Conservation (phyloP, 2,329 filamentous ascomycete species). For the Pseudopyricularia javanii region DNA sequence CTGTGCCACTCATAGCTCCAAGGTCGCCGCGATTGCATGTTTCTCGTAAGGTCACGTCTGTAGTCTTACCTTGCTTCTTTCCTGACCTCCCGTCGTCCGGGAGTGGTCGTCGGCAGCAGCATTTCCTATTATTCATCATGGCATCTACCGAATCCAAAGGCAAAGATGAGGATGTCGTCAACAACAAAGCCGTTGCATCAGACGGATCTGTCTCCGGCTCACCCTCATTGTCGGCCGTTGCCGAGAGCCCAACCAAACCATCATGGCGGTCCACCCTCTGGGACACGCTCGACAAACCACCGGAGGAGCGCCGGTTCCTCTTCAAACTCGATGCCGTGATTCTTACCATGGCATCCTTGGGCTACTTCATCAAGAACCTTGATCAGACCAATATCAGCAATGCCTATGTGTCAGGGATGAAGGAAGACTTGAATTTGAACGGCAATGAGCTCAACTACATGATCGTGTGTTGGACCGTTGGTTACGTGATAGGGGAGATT, state of each 20-base stretch:
- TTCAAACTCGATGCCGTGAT: constrained; percentile 20
- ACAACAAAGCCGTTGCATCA: background rate
- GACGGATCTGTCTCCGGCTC: background rate
- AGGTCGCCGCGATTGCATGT: too few species aligned
- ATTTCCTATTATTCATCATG: background rate
- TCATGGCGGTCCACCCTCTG: constrained; percentile 36
- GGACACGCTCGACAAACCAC: constrained; percentile 28
- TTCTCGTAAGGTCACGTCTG: too few species aligned
- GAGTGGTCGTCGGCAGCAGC: background rate
- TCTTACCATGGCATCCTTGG: constrained; percentile 23
- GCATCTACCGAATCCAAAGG: background rate
- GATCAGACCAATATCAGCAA: constrained; percentile 26
- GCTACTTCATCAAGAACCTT: constrained; percentile 31
- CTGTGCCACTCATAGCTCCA: too few species aligned
- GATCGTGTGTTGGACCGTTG: constrained; percentile 21
- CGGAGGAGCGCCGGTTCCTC: constrained; percentile 18
- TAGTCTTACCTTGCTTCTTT: background rate
- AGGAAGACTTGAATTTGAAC: constrained; percentile 24
- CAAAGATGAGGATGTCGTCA: background rate
- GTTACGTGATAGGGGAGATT: constrained; percentile 25
- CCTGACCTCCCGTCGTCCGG: background rate
- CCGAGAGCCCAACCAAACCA: constrained; percentile 4
- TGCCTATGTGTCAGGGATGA: constrained; percentile 33
- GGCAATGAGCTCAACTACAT: constrained; percentile 27
- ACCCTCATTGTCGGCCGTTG: background rate